Conservation (phyloP, 352 stramenopile species). For the Globisporangium parvum region DNA sequence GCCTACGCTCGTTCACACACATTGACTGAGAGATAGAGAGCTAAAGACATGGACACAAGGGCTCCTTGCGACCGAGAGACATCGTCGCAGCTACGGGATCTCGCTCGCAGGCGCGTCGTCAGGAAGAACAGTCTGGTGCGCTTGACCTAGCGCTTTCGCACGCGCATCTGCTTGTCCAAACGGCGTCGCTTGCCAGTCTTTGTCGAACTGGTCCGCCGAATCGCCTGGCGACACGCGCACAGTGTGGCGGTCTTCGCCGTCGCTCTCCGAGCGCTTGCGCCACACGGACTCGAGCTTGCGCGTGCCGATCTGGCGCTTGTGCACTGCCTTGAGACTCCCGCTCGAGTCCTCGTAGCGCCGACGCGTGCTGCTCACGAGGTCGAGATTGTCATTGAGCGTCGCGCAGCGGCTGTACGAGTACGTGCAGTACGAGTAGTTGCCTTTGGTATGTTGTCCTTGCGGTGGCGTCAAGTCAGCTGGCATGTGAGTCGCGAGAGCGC, state of each 20-base stretch:
- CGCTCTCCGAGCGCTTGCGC: conserved; percentile 29
- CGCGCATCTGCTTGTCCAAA: conserved; percentile 52
- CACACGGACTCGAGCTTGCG: conserved; percentile 44
- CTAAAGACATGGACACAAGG: no score
- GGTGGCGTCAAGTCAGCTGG: conserved; percentile 25
- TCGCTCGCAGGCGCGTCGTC: conserved; percentile 37
- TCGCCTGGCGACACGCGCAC: conserved; percentile 28
- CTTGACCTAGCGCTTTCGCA: no score
- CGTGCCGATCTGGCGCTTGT: conserved; percentile 42
- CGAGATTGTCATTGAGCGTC: conserved; percentile 39
- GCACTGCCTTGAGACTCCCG: conserved; percentile 54
- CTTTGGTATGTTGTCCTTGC: conserved; percentile 27
- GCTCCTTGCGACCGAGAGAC: no score
- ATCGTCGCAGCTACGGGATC: conserved; percentile 24
- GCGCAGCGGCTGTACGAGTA: conserved; percentile 66
- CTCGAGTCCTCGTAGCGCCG: conserved; percentile 62
- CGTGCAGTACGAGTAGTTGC: conserved; percentile 41
- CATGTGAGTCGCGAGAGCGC: conserved; percentile 40
- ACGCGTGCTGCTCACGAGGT: conserved; percentile 45
- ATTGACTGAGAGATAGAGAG: no score
- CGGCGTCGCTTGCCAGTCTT: conserved; percentile 42
- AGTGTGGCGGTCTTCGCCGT: conserved; percentile 31
- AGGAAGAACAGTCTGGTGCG: conserved; percentile 36
- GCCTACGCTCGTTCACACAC: no score
- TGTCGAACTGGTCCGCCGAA: conserved; percentile 38